Evolutionary conservation across 352 stramenopile genomes (phyloP), one percentile per base, ranked within the genome.

Genomic region (Pythium phragmitis): DNA sequence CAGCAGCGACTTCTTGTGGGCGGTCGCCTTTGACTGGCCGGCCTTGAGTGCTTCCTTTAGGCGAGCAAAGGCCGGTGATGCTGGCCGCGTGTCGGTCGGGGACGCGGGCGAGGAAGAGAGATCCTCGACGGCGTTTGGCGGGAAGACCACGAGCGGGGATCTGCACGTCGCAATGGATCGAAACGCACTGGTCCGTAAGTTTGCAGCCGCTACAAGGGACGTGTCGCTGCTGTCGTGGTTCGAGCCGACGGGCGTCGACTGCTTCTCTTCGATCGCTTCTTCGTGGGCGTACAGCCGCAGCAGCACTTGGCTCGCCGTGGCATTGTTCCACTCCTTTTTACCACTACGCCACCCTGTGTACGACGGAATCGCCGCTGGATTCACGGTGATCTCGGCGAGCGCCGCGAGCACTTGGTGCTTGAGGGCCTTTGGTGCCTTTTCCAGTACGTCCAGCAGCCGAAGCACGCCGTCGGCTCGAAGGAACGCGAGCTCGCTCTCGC

Each of bases 11-110:
- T 49, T 41, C 45, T 48, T 46, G 19, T 49, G 11, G 2, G 79
- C 21, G 0, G 34, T 39, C 34, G 65, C 59, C 48, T 43, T 61
- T 2, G 42, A 46, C 42, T 91, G 80, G 0, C 77, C 76, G 33
- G 77, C 80, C 39, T 77, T 77, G 13, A 92, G 72, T 5, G 85
- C 85, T 19, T 91, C 75, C 63, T 91, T 89, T 0, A 93, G 72
- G 3, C 85, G 71, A 7, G 80, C 73, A 69, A 93, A 93, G 33
- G 82, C 82, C 36, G 82, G 79, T 0, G 81, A 90, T 48, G 82
- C 57, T 11, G 80, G 76, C 13, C 80, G 66, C 9, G 23, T 33
- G 19, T 53, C 69, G 0, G 45, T 59, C 21, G 72, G 49, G 2
- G 60, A 45, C n/a, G n/a, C 42, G 9, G 26, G 26, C 26, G 60